Conservation (phyloP, 345 rosid genomes). For the Linum usitatissimum region DNA sequence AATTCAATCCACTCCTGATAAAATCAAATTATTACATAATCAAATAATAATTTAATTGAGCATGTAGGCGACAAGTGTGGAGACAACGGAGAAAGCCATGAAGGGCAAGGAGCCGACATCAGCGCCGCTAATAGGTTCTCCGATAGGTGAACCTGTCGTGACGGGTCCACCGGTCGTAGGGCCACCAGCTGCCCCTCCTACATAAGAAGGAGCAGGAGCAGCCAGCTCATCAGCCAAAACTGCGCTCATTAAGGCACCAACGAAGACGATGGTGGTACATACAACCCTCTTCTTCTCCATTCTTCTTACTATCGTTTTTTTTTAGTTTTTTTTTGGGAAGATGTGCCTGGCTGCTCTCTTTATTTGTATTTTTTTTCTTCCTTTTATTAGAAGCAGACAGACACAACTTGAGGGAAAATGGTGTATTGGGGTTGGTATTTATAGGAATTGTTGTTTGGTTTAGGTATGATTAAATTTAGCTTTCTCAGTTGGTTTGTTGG, state of each 20-base stretch:
- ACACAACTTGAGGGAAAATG: no score
- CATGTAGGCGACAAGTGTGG: background rate
- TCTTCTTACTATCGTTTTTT: background rate
- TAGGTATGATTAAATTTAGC: no score
- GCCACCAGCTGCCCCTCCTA: background rate
- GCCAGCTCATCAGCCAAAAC: background rate
- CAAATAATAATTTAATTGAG: background rate
- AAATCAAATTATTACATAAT: background rate
- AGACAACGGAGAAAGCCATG: background rate
- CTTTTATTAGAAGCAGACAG: no score
- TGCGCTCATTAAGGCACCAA: conserved; percentile 1
- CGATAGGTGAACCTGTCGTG: background rate
- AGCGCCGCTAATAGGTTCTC: background rate
- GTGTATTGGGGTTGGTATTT: no score
- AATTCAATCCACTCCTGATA: background rate
- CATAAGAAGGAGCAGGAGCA: background rate
- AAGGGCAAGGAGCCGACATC: background rate
- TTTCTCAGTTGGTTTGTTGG: no score
- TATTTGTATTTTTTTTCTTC: no score
- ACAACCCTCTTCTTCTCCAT: conserved; percentile 6
- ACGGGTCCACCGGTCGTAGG: background rate
- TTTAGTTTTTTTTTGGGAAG: background rate
- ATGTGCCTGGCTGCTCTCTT: background rate
- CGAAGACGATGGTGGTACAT: background rate
- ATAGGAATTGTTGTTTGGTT: no score